Percentiles rank a stretch among this genome's conserved stretches.
Conservation (phyloP, 139 green algal genomes). For the Volvox africanus region DNA sequence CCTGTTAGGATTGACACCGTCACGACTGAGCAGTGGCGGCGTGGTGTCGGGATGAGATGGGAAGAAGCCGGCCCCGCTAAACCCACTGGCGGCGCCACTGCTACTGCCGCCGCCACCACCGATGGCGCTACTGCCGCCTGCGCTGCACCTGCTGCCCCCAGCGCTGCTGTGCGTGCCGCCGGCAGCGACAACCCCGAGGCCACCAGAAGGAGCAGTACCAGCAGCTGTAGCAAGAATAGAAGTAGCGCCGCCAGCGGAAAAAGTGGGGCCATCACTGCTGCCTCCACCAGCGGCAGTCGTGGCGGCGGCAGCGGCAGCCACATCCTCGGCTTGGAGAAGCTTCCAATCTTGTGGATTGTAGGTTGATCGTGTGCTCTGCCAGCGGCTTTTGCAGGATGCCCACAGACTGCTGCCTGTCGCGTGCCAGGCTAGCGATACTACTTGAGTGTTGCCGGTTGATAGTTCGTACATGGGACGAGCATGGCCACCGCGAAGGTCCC, state of each 20-base stretch:
- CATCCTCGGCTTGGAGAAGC: background rate
- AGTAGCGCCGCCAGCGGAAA: no score
- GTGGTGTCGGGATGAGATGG: background rate
- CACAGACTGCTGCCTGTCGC: background rate
- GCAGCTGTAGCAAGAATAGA: no score
- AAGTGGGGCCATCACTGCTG: no score
- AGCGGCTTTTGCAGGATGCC: background rate
- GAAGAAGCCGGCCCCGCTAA: background rate
- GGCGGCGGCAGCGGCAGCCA: background rate
- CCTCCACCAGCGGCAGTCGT: no score
- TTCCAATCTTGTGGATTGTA: background rate
- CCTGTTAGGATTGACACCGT: background rate
- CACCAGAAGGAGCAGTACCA: background rate
- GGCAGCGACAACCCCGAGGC: background rate
- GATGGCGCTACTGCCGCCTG: background rate
- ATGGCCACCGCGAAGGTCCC: slow-evolving; percentile 9
- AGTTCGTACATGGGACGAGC: slow-evolving; percentile 23
- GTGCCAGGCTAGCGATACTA: slow-evolving; percentile 20
- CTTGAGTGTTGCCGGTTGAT: slow-evolving; percentile 25
- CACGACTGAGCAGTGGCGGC: background rate
- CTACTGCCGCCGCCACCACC: background rate
- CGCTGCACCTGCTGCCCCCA: background rate
- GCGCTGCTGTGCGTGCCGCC: background rate
- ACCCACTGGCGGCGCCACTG: background rate
- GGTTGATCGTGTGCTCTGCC: background rate